Conservation (phyloP, 2,329 filamentous ascomycete species). For the Geosmithia morbida region DNA sequence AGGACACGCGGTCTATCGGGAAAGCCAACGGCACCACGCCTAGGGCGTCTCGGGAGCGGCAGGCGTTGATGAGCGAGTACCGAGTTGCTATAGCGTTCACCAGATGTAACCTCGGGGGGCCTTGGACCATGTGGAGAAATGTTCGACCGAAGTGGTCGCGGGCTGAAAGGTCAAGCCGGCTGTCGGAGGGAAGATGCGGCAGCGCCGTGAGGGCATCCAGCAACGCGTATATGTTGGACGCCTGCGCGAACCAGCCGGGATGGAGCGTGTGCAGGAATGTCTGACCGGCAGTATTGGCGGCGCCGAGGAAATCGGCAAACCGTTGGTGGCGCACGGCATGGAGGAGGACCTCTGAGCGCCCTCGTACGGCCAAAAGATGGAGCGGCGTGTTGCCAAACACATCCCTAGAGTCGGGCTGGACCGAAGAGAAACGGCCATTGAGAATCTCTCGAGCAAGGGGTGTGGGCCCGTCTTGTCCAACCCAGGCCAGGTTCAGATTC, state of each 20-base stretch:
- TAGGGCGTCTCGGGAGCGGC: no score
- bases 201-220: slow-evolving; percentile 7
- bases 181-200: slow-evolving; percentile 9
- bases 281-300: slow-evolving; percentile 28
- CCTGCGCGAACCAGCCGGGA: slow-evolving; percentile 9
- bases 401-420: slow-evolving; percentile 14
- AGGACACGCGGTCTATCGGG: no score
- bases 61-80: no score
- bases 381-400: slow-evolving; percentile 31
- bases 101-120: no score
- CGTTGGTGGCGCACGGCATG: slow-evolving; percentile 8
- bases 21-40: no score
- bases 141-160: slow-evolving; percentile 37
- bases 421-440: neutral
- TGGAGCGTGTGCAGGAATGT: slow-evolving; percentile 32
- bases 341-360: slow-evolving; percentile 12
- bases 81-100: no score
- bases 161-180: slow-evolving; percentile 16
- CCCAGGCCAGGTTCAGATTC: slow-evolving; percentile 13
- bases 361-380: slow-evolving; percentile 28
- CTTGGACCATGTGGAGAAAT: slow-evolving; percentile 29
- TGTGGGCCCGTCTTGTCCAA: slow-evolving; percentile 11
- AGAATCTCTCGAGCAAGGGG: slow-evolving; percentile 6
- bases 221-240: no score
- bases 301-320: slow-evolving; percentile 9